phyloP scores from a whole-genome alignment of 129 eudicot species.

The Centaurea solstitialis region DNA sequence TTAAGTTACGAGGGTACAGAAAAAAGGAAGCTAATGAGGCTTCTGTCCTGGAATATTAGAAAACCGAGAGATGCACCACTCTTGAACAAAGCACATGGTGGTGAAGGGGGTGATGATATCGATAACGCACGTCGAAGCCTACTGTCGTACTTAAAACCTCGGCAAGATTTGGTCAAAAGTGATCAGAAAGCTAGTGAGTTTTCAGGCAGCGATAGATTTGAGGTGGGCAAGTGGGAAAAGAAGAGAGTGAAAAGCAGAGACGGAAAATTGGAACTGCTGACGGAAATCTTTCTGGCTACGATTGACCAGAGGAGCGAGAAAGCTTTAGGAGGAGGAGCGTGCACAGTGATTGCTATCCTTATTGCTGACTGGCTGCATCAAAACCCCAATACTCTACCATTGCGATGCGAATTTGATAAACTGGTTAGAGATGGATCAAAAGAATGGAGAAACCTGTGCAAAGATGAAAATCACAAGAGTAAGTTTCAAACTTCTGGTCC shows the following conservation, averaged over 20 bases:
- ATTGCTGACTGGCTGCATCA: slow-evolving; percentile 58
- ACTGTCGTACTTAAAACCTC: slow-evolving; percentile 30
- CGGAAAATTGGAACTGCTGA: slow-evolving; percentile 45
- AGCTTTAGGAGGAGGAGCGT: slow-evolving; percentile 71
- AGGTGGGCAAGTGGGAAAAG: slow-evolving; percentile 59
- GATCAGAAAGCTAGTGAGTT: slow-evolving; percentile 20
- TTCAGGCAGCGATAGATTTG: slow-evolving; percentile 48
- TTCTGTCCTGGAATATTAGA: slow-evolving; percentile 48
- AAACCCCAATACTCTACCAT: slow-evolving; percentile 42
- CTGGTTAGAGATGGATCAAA: slow-evolving; percentile 54
- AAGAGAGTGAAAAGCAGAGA: slow-evolving; percentile 52
- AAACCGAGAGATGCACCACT: slow-evolving; percentile 47
- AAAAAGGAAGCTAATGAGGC: slow-evolving; percentile 33
- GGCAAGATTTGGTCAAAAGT: slow-evolving; percentile 11
- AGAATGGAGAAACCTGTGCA: slow-evolving; percentile 55
- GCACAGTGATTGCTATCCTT: slow-evolving; percentile 59
- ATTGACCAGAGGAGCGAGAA: slow-evolving; percentile 73
- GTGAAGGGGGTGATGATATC: slow-evolving; percentile 55
- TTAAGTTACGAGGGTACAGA: slow-evolving; percentile 14
- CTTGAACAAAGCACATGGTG: slow-evolving; percentile 42
- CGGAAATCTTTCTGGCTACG: slow-evolving; percentile 62
- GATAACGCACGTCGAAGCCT: slow-evolving; percentile 49
- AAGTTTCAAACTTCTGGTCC: slow-evolving; percentile 47
- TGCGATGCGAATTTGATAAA: slow-evolving; percentile 54
- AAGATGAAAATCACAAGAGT: slow-evolving; percentile 39